Evolutionary conservation across 495 filamentous ascomycete species (phyloP).

Genomic region (Aspergillus nanangensis): DNA sequence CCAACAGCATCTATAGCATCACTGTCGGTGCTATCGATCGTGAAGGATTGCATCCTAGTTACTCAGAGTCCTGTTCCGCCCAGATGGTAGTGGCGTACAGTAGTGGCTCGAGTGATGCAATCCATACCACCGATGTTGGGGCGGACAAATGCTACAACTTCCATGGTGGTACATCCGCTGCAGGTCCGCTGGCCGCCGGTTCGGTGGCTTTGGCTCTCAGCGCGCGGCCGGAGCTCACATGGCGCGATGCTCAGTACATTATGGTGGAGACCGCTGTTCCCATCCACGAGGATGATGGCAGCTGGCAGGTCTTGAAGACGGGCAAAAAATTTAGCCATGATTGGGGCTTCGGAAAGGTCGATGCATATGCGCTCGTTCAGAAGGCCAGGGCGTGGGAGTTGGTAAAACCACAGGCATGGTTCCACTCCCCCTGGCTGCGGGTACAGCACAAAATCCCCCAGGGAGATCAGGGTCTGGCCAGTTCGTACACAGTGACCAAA

Average conservation of each 20-base stretch:
- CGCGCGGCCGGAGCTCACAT: constrained; percentile 79
- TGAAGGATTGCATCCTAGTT: constrained; percentile 79
- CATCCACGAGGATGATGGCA: constrained; percentile 65
- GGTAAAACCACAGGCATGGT: constrained; percentile 98
- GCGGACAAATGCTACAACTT: constrained; percentile 65
- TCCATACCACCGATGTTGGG: constrained; percentile 96
- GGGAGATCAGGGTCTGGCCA: constrained; percentile 74
- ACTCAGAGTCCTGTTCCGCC: constrained; percentile 94
- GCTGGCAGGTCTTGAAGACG: constrained; percentile 75
- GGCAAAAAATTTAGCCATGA: constrained; percentile 89
- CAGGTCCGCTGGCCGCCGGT: constrained; percentile 86
- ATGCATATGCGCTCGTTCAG: constrained; percentile 81
- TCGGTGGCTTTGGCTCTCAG: constrained; percentile 89
- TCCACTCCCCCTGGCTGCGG: constrained; percentile 84
- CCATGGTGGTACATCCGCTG: constrained; percentile 96
- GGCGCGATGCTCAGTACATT: constrained; percentile 93
- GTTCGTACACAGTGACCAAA: constrained; percentile 69
- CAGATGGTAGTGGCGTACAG: constrained; percentile 95
- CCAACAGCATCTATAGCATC: constrained; percentile 98
- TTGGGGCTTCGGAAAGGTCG: constrained; percentile 93
- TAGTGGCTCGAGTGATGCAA: constrained; percentile 80
- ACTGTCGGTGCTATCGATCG: constrained; percentile 92
- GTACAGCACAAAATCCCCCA: constrained; percentile 84
- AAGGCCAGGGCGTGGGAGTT: constrained; percentile 77
- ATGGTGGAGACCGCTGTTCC: constrained; percentile 80